Evolutionary conservation across 768 basidiomycete species (phyloP).

Genomic region (Phaeolepiota aurea): DNA sequence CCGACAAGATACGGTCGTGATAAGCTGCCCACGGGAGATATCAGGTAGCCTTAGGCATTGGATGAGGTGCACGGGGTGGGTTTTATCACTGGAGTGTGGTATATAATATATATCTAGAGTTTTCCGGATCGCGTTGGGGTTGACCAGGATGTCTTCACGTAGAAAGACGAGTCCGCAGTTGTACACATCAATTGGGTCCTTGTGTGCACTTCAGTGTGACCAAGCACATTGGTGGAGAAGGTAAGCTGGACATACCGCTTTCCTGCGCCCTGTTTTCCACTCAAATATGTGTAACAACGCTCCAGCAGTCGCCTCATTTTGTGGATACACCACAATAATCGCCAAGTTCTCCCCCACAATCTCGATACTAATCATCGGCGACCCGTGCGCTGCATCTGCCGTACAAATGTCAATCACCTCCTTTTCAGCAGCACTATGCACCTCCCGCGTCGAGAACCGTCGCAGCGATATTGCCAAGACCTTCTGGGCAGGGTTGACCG

Average conservation of each 20-base stretch:
- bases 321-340: neutral
- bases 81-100: neutral
- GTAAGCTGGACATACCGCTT: constrained; percentile 4
- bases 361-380: constrained; percentile 5
- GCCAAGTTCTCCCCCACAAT: constrained; percentile 8
- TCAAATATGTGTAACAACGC: constrained; percentile 6
- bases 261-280: constrained; percentile 8
- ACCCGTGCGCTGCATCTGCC: neutral
- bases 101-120: constrained; percentile 7
- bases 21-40: neutral
- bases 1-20: constrained; percentile 5
- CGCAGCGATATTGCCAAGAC: constrained; percentile 6
- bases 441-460: constrained; percentile 10
- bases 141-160: constrained; percentile 8
- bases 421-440: constrained; percentile 6
- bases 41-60: constrained; percentile 1
- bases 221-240: too few species aligned
- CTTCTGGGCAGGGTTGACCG: neutral
- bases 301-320: neutral
- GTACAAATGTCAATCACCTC: constrained; percentile 6
- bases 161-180: constrained; percentile 10
- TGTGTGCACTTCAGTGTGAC: neutral
- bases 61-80: constrained; percentile 3
- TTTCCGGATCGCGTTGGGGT: constrained; percentile 1
- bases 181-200: constrained; percentile 2